Percentiles rank a stretch among this genome's conserved stretches.
Evolutionary conservation across 495 filamentous ascomycete species (phyloP).

Genomic region (Aspergillus nidulans): DNA sequence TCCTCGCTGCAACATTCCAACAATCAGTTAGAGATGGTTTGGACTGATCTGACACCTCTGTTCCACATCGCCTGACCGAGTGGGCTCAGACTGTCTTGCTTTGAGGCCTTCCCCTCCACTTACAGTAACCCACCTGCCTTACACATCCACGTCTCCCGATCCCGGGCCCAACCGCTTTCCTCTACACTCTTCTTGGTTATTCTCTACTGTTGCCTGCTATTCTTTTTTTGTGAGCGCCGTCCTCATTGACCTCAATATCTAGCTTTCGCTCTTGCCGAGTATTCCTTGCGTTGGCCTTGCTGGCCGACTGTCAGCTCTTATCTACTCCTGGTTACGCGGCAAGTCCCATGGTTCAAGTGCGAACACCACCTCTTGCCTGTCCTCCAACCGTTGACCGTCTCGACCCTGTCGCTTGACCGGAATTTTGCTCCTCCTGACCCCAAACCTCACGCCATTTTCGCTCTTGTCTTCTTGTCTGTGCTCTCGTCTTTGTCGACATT

Average conservation of each 20-base stretch:
- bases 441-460: slow-evolving; percentile 6
- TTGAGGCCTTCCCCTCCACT: slow-evolving; percentile 1
- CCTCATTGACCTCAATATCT: background rate
- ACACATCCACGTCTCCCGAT: background rate
- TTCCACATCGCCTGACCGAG: background rate
- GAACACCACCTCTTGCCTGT: background rate
- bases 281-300: background rate
- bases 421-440: slow-evolving; percentile 14
- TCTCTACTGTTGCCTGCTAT: background rate
- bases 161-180: background rate
- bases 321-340: slow-evolving; percentile 16
- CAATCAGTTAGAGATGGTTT: background rate
- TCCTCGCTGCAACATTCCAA: background rate
- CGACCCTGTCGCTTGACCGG: slow-evolving; percentile 10
- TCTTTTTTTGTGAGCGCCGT: background rate
- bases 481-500: background rate
- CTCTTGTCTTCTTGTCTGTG: slow-evolving; percentile 3
- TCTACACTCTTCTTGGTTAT: background rate
- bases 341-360: slow-evolving; percentile 22
- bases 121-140: background rate
- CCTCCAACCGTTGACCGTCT: background rate
- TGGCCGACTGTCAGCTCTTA: background rate
- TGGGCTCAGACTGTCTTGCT: background rate
- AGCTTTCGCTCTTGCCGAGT: background rate
- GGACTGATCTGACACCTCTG: background rate